Conservation (phyloP, 2,329 filamentous ascomycete genomes). For the Hypoxylon sp. region DNA sequence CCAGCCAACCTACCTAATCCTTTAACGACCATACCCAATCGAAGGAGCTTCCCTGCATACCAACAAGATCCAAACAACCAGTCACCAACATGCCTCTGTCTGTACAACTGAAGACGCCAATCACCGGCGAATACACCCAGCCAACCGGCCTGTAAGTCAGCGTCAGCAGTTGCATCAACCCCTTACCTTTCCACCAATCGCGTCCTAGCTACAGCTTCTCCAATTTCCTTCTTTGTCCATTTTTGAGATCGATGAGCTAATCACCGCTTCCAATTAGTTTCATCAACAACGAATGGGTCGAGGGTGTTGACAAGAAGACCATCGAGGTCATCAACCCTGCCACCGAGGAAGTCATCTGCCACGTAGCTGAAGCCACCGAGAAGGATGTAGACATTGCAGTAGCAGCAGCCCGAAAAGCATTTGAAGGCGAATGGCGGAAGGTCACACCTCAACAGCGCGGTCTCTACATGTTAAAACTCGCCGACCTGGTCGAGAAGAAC, state of each 20-base stretch:
- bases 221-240: constrained; percentile 18
- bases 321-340: constrained; percentile 93
- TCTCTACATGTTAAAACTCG: constrained; percentile 77
- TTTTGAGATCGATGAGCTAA: constrained; percentile 40
- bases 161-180: constrained; percentile 2
- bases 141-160: constrained; percentile 70
- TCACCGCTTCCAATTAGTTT: constrained; percentile 64
- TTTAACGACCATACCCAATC: background rate
- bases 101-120: constrained; percentile 74
- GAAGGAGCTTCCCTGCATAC: constrained; percentile 11
- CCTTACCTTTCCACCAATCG: constrained; percentile 14
- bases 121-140: constrained; percentile 69
- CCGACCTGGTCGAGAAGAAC: constrained; percentile 84
- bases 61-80: background rate
- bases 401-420: constrained; percentile 84
- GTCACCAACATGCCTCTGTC: constrained; percentile 60
- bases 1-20: background rate
- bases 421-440: constrained; percentile 77
- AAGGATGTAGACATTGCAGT: constrained; percentile 88
- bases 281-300: constrained; percentile 94
- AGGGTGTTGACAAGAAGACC: constrained; percentile 85
- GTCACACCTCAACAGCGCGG: constrained; percentile 78
- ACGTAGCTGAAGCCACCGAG: constrained; percentile 86
- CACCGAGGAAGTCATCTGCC: constrained; percentile 85
- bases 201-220: constrained; percentile 3